Evolutionary conservation across 2,329 filamentous ascomycete genomes (phyloP).

Genomic region (Penicillium sp.): DNA sequence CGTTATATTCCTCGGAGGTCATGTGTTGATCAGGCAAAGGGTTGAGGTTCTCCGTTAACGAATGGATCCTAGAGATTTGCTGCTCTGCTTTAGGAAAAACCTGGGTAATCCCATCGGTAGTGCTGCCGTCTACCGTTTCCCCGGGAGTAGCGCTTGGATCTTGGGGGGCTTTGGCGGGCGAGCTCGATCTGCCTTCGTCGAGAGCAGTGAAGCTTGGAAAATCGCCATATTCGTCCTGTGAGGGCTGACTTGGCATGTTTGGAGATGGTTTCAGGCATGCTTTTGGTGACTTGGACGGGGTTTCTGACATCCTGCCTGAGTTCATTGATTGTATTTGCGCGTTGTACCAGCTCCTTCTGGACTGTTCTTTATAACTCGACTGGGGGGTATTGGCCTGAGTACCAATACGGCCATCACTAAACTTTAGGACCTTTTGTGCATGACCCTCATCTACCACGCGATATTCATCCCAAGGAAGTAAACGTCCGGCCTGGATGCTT

Average conservation of each 20-base stretch:
- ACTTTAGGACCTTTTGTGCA: constrained; percentile 75
- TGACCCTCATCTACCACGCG: constrained; percentile 83
- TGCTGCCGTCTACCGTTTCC: not conserved
- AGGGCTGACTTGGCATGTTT: constrained; percentile 22
- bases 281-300: not conserved
- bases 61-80: not conserved
- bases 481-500: constrained; percentile 76
- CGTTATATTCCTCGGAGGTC: constrained; percentile 93
- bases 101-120: not conserved
- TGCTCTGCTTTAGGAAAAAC: not conserved
- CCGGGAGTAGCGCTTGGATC: not conserved
- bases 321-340: constrained; percentile 62
- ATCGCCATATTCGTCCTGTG: constrained; percentile 51
- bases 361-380: constrained; percentile 78
- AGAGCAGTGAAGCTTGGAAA: constrained; percentile 38
- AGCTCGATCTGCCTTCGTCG: constrained; percentile 17
- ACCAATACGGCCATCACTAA: constrained; percentile 65
- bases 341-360: constrained; percentile 80
- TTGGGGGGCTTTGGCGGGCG: not conserved
- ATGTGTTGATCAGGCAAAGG: constrained; percentile 51
- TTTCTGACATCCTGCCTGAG: constrained; percentile 24
- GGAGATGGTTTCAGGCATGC: not conserved
- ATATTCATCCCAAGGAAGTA: constrained; percentile 86
- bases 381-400: constrained; percentile 66
- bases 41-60: constrained; percentile 25